Evolutionary conservation across 1,284 basidiomycete species (phyloP).

Genomic region (Cryptococcus hybrid): DNA sequence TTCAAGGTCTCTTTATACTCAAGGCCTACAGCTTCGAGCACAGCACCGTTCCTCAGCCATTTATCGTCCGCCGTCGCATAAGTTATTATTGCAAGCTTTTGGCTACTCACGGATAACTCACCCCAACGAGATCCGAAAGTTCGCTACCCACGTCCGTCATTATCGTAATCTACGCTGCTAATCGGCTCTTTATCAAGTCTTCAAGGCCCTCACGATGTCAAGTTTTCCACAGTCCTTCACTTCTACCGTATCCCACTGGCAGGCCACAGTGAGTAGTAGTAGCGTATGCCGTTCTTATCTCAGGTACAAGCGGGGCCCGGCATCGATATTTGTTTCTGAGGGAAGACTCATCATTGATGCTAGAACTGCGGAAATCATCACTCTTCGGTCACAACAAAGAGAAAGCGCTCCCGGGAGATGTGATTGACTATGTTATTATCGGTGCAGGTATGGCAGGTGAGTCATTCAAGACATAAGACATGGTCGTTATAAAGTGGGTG

Average conservation of each 20-base stretch:
- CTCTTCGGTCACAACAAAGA: conserved; percentile 26
- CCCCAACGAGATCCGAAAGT: no score
- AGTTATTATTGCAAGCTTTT: no score
- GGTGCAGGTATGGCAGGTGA: conserved; percentile 25
- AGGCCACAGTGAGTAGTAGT: conserved; percentile 23
- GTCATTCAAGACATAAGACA: not conserved
- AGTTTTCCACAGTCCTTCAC: conserved; percentile 26
- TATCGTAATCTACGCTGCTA: no score
- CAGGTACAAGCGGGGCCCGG: conserved; percentile 51
- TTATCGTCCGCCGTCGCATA: not conserved
- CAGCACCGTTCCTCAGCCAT: not conserved
- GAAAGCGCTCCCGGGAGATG: conserved; percentile 13
- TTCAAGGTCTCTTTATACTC: not conserved
- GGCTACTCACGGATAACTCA: no score
- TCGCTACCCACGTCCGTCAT: no score
- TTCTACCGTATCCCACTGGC: conserved; percentile 37
- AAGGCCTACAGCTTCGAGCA: not conserved
- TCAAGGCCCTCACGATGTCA: conserved; percentile 1
- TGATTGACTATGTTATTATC: conserved; percentile 26
- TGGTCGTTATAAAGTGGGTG: not conserved
- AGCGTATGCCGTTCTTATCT: conserved; percentile 15
- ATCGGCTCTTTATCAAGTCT: no score
- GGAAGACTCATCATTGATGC: not conserved
- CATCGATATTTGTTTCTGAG: not conserved
- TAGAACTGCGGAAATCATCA: conserved; percentile 21